A percentile compares a stretch with the other conserved stretches of the same genome.
phyloP scores from a whole-genome alignment of 495 filamentous ascomycete genomes.

The Astrocystis sublimbata region DNA sequence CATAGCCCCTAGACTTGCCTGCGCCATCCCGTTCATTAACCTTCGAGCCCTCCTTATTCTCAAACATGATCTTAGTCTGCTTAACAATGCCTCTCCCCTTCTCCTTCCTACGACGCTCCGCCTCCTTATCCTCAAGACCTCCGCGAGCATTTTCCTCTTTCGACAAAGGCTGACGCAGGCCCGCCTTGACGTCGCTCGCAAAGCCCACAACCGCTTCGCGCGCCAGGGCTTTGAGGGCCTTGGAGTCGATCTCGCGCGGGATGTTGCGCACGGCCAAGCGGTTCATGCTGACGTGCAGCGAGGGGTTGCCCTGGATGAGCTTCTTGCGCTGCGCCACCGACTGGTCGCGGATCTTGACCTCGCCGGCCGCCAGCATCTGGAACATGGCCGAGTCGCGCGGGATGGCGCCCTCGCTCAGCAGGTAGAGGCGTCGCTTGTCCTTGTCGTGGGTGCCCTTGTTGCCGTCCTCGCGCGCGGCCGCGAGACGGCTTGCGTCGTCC shows the following conservation, averaged over 20 bases:
- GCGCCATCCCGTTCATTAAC: constrained; percentile 65
- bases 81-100: constrained; percentile 92
- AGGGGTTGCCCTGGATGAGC: constrained; percentile 86
- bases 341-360: constrained; percentile 84
- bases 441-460: constrained; percentile 71
- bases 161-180: constrained; percentile 70
- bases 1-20: constrained; percentile 87
- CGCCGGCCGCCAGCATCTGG: constrained; percentile 71
- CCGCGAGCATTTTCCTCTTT: constrained; percentile 82
- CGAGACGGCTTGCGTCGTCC: constrained; percentile 71
- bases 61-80: constrained; percentile 93
- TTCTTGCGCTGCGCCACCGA: constrained; percentile 85
- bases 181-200: constrained; percentile 80
- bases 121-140: constrained; percentile 73
- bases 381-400: constrained; percentile 69
- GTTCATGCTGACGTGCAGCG: constrained; percentile 84
- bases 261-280: constrained; percentile 94
- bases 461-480: constrained; percentile 62
- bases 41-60: constrained; percentile 79
- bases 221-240: constrained; percentile 88
- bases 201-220: constrained; percentile 90
- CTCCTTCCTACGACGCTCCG: constrained; percentile 72
- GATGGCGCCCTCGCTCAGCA: constrained; percentile 85
- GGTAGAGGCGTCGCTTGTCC: constrained; percentile 90
- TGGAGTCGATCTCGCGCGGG: constrained; percentile 78